Evolutionary conservation across 441 rosid genomes (phyloP).

Genomic region (Bocquillonia castaneifolia): DNA sequence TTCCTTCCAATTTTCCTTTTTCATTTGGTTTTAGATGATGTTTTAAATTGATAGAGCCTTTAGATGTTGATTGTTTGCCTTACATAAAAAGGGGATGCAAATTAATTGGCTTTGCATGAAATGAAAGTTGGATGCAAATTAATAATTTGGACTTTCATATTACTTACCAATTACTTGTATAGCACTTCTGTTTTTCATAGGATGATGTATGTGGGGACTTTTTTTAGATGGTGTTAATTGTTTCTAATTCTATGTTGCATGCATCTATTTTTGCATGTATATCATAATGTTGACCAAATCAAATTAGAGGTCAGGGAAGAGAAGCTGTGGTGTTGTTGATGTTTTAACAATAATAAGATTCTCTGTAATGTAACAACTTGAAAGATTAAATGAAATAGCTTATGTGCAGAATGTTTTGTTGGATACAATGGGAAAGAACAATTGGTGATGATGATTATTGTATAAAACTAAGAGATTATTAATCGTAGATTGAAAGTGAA

Average conservation of each 20-base stretch:
- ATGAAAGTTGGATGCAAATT: neutral
- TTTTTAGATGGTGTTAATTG: neutral
- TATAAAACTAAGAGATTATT: neutral
- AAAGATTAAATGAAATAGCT: neutral
- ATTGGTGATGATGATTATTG: neutral
- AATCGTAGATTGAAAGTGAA: neutral
- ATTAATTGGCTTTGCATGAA: neutral
- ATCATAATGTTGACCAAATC: neutral
- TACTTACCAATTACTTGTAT: neutral
- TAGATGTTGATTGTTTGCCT: neutral
- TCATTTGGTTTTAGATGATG: neutral
- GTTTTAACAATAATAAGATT: neutral
- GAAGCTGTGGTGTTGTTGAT: neutral
- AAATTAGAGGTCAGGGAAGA: neutral
- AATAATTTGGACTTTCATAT: conserved; percentile 3
- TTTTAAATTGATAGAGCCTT: neutral
- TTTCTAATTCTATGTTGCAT: neutral
- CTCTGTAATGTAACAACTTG: neutral
- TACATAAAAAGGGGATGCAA: neutral
- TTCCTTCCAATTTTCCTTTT: neutral
- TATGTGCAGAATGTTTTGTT: neutral
- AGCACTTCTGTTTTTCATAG: neutral
- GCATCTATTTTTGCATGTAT: neutral
- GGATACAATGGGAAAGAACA: neutral
- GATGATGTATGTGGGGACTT: neutral